Conservation (phyloP, 83 land plant species). For the Thuja plicata region DNA sequence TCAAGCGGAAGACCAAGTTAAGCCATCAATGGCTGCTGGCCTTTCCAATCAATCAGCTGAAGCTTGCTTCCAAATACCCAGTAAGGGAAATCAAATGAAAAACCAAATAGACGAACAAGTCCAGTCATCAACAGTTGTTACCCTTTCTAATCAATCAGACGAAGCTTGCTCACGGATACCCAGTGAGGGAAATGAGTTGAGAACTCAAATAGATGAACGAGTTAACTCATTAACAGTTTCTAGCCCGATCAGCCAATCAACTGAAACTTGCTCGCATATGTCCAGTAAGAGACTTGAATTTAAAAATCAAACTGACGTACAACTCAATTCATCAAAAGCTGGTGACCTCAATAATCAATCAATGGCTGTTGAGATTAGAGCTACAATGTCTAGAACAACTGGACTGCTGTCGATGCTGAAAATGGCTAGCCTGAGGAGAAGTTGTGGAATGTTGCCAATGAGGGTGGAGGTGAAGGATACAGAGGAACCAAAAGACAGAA, state of each 20-base stretch:
- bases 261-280: neutral
- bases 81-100: neutral
- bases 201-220: neutral
- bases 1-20: neutral
- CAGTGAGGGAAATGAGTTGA: neutral
- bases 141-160: neutral
- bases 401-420: neutral
- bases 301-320: neutral
- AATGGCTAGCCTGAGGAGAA: slow-evolving; percentile 7
- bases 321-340: neutral
- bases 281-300: neutral
- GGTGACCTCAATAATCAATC: neutral
- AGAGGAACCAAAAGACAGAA: neutral
- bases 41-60: neutral
- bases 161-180: neutral
- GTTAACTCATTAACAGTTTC: neutral
- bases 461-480: slow-evolving; percentile 9
- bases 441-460: neutral
- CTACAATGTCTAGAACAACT: neutral
- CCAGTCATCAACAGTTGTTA: neutral
- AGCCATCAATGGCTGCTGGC: neutral
- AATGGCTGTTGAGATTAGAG: neutral
- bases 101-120: neutral
- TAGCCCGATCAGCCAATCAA: neutral
- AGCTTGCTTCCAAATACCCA: neutral